Conservation (phyloP, 2,329 filamentous ascomycete species). For the Podosphaera fusca region DNA sequence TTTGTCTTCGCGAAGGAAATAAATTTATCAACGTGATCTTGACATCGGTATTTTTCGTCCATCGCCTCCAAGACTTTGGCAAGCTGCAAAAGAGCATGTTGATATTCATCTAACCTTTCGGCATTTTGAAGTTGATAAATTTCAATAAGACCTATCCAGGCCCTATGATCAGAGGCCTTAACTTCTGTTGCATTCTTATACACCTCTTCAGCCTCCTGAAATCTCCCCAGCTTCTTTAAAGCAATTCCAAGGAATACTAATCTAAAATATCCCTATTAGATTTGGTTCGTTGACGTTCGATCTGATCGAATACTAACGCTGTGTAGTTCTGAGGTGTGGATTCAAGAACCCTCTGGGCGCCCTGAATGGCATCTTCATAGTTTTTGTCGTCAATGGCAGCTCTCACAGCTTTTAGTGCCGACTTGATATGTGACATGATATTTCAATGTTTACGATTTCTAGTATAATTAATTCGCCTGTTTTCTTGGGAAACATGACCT, state of each 20-base stretch:
- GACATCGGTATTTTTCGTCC: conserved; percentile 38
- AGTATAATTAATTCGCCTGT: no score
- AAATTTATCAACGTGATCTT: conserved; percentile 57
- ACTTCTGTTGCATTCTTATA: conserved; percentile 51
- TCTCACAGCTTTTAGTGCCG: conserved; percentile 59
- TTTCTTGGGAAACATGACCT: no score
- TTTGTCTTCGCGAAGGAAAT: conserved; percentile 48
- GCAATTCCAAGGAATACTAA: conserved; percentile 76
- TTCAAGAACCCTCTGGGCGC: conserved; percentile 45
- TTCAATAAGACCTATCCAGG: conserved; percentile 74
- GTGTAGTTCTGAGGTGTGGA: conserved; percentile 63
- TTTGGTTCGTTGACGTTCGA: not conserved
- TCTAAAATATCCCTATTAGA: conserved; percentile 19
- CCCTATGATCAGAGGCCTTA: conserved; percentile 55
- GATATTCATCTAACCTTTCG: conserved; percentile 50
- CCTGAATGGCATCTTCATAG: conserved; percentile 50
- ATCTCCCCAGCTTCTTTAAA: conserved; percentile 49
- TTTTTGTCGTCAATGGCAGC: conserved; percentile 56
- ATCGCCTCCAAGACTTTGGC: conserved; percentile 49
- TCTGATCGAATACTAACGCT: conserved; percentile 28
- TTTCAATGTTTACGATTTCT: not conserved
- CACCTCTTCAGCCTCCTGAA: conserved; percentile 49
- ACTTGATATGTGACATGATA: conserved; percentile 28
- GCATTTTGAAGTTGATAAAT: conserved; percentile 59
- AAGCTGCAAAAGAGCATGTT: conserved; percentile 46